phyloP scores from a whole-genome alignment of 805 yeast species.

The Blastobotrys mokoenaii region DNA sequence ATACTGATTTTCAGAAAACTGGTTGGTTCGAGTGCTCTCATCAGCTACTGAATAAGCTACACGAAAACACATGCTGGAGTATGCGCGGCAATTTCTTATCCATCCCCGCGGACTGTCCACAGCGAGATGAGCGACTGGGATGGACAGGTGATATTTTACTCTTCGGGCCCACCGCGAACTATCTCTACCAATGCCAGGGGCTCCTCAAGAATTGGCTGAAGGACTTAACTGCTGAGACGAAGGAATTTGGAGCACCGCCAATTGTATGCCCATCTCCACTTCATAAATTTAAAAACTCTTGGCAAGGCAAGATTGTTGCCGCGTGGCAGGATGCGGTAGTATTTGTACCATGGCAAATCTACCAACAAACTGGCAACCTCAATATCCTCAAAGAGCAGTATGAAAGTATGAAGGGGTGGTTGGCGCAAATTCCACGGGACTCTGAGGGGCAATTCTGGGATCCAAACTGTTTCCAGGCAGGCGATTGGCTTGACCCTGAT shows the following conservation, averaged over 20 bases:
- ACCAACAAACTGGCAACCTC: conserved; percentile 33
- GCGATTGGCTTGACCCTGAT: conserved; percentile 24
- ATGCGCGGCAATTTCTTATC: conserved; percentile 22
- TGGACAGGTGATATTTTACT: conserved; percentile 25
- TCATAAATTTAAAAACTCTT: conserved; percentile 15
- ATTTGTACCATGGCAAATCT: conserved; percentile 28
- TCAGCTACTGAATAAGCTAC: conserved; percentile 13
- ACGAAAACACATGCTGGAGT: conserved; percentile 17
- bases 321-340: conserved; percentile 21
- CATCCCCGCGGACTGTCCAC: conserved; percentile 25
- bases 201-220: conserved; percentile 19
- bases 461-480: conserved; percentile 23
- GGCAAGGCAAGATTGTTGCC: conserved; percentile 11
- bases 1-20: conserved; percentile 15
- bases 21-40: conserved; percentile 21
- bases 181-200: conserved; percentile 18
- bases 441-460: conserved; percentile 8
- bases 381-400: conserved; percentile 3
- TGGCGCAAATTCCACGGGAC: conserved; percentile 6
- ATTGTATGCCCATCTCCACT: conserved; percentile 19
- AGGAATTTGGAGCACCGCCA: conserved; percentile 17
- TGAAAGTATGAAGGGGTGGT: conserved; percentile 9
- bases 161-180: conserved; percentile 22
- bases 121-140: conserved; percentile 25
- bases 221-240: conserved; percentile 20